phyloP scores from a whole-genome alignment of 345 rosid genomes.

The Capsella bursapastoris region DNA sequence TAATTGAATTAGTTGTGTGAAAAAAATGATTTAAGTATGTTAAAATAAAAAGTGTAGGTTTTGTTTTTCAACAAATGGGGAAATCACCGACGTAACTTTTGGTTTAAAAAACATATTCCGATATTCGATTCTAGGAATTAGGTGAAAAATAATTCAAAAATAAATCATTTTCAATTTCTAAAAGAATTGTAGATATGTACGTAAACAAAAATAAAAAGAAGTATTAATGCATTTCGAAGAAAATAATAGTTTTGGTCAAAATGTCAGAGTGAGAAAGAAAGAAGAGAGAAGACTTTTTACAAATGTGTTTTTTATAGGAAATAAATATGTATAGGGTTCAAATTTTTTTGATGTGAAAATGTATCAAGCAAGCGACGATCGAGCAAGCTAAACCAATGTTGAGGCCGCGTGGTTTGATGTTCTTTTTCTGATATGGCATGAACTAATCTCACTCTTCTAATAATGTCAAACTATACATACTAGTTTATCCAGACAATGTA shows the following conservation, averaged over 20 bases:
- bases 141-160: background rate
- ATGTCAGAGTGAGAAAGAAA: conserved; percentile 4
- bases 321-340: background rate
- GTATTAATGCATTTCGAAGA: background rate
- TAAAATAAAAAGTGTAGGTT: conserved; percentile 21
- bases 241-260: background rate
- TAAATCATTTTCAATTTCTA: background rate
- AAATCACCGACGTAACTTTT: conserved; percentile 38
- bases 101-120: conserved; percentile 5
- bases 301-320: too few relatives aligned
- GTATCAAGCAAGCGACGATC: background rate
- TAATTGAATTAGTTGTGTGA: conserved; percentile 11
- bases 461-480: too few relatives aligned
- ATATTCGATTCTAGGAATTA: background rate
- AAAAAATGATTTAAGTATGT: conserved; percentile 7
- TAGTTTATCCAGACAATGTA: too few relatives aligned
- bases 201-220: background rate
- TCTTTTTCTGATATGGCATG: too few relatives aligned
- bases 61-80: conserved; percentile 25
- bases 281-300: background rate
- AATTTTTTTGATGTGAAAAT: background rate
- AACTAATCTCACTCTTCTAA: too few relatives aligned
- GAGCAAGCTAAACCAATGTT: too few relatives aligned
- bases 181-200: too few relatives aligned
- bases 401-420: too few relatives aligned